Evolutionary conservation across 345 rosid genomes (phyloP).

Genomic region (Gossypium raimondii): DNA sequence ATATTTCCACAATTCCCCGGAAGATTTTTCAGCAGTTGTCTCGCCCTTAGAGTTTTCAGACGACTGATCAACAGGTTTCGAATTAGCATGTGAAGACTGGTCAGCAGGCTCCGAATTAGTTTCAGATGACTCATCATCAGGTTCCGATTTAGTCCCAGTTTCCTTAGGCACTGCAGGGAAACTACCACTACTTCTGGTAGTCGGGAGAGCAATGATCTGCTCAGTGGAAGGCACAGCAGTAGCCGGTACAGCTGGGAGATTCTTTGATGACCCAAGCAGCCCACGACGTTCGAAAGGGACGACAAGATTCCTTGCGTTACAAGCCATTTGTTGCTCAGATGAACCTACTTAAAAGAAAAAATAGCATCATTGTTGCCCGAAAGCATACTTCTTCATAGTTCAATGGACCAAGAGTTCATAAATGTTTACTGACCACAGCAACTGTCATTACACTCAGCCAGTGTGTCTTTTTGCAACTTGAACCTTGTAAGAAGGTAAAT

Average conservation of each 20-base stretch:
- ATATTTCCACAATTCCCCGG: slow-evolving; percentile 48
- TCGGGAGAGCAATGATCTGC: slow-evolving; percentile 39
- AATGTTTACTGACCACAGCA: slow-evolving; percentile 32
- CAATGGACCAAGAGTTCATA: background rate
- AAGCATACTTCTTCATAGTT: background rate
- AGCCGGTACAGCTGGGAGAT: slow-evolving; percentile 56
- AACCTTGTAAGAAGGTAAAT: slow-evolving; percentile 31
- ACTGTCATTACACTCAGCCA: slow-evolving; percentile 14
- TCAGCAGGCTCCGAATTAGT: slow-evolving; percentile 18
- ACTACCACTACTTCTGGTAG: slow-evolving; percentile 73
- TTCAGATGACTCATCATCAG: slow-evolving; percentile 13
- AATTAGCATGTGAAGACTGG: slow-evolving; percentile 3
- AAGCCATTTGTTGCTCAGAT: slow-evolving; percentile 21
- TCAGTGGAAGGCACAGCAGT: slow-evolving; percentile 27
- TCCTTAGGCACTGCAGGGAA: slow-evolving; percentile 68
- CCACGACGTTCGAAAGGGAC: slow-evolving; percentile 48
- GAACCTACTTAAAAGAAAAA: slow-evolving; percentile 23
- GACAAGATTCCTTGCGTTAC: slow-evolving; percentile 31
- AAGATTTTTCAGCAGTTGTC: slow-evolving; percentile 19
- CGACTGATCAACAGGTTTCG: slow-evolving; percentile 11
- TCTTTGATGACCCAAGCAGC: slow-evolving; percentile 58
- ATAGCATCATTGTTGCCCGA: background rate
- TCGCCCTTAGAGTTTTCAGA: slow-evolving; percentile 14
- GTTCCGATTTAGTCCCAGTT: slow-evolving; percentile 15
- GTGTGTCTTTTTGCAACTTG: slow-evolving; percentile 28